Conservation (phyloP, 345 rosid species). For the Acer negundo region DNA sequence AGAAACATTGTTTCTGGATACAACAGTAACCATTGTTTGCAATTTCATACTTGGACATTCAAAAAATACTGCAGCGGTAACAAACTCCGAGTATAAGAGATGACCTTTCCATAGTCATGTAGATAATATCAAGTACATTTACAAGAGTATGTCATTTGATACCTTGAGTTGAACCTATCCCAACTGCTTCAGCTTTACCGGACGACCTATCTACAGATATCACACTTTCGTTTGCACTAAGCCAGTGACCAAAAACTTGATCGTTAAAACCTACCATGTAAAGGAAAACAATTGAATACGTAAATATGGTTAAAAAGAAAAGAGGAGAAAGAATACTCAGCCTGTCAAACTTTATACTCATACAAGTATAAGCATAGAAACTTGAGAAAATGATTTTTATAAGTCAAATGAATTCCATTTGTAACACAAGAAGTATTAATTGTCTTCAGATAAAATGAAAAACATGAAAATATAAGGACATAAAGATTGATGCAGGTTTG, state of each 20-base stretch:
- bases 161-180: constrained; percentile 76
- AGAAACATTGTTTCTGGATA: constrained; percentile 50
- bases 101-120: constrained; percentile 8
- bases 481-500: neutral
- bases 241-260: constrained; percentile 66
- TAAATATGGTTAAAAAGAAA: neutral
- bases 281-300: neutral
- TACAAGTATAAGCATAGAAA: neutral
- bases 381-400: neutral
- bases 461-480: neutral
- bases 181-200: constrained; percentile 73
- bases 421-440: neutral
- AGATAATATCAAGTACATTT: constrained; percentile 1
- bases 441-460: neutral
- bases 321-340: neutral
- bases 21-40: constrained; percentile 67
- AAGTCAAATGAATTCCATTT: neutral
- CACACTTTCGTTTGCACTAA: constrained; percentile 64
- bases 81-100: constrained; percentile 21
- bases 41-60: constrained; percentile 57
- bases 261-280: constrained; percentile 50
- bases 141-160: constrained; percentile 19
- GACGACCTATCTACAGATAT: constrained; percentile 50
- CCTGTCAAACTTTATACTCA: neutral
- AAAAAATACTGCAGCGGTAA: constrained; percentile 58